phyloP scores from a whole-genome alignment of 164 flowering plant species.

The Nelumbo lutea region DNA sequence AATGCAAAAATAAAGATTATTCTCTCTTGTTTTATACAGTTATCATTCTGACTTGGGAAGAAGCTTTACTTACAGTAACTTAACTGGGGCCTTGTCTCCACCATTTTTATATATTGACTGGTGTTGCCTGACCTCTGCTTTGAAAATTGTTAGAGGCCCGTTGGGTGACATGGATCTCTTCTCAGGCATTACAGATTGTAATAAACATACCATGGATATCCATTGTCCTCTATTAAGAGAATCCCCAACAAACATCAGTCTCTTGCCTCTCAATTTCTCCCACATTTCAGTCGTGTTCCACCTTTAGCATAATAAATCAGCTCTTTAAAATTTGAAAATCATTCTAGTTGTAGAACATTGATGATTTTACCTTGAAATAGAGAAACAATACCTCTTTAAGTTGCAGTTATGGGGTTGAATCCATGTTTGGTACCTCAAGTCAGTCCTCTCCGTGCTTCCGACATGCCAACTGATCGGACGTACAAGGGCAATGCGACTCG shows the following conservation, averaged over 20 bases:
- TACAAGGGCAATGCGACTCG: slow-evolving; percentile 82
- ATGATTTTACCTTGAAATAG: background rate
- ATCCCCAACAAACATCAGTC: slow-evolving; percentile 97
- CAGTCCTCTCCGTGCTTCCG: slow-evolving; percentile 76
- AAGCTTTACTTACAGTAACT: slow-evolving; percentile 55
- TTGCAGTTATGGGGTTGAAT: slow-evolving; percentile 90
- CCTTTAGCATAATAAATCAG: slow-evolving; percentile 28
- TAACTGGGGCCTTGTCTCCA: slow-evolving; percentile 95
- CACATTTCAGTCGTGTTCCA: slow-evolving; percentile 79
- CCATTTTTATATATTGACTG: slow-evolving; percentile 34
- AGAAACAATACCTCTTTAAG: slow-evolving; percentile 54
- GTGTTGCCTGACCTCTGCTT: slow-evolving; percentile 64
- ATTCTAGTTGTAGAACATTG: background rate
- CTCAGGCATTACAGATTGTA: slow-evolving; percentile 61
- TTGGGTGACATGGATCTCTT: slow-evolving; percentile 80
- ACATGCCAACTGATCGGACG: slow-evolving; percentile 96
- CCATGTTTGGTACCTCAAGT: slow-evolving; percentile 78
- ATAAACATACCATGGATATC: slow-evolving; percentile 94
- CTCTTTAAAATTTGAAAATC: background rate
- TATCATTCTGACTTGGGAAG: background rate
- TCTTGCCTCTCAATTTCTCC: slow-evolving; percentile 93
- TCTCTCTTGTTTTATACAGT: background rate
- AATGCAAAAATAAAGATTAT: background rate
- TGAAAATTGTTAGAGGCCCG: slow-evolving; percentile 79
- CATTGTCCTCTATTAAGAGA: slow-evolving; percentile 95